A percentile compares a stretch with the other conserved stretches of the same genome.
phyloP scores from a whole-genome alignment of 176 grass and related monocot genomes.

The Neostapfia colusana region DNA sequence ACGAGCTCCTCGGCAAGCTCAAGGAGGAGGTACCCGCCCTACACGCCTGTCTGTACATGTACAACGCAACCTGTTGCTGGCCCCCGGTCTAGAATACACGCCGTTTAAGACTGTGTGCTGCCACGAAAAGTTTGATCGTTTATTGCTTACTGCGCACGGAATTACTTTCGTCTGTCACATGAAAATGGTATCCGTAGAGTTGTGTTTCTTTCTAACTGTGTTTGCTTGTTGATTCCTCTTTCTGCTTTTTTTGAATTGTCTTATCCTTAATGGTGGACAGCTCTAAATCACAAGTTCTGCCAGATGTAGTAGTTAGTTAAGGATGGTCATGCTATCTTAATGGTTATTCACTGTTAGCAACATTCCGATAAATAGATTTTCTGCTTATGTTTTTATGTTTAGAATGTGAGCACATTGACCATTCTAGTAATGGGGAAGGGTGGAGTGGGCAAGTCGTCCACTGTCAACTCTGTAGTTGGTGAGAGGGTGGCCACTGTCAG shows the following conservation, averaged over 20 bases:
- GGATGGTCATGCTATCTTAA: too few species aligned
- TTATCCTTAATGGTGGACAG: too few species aligned
- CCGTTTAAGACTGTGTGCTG: neutral
- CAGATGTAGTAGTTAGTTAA: too few species aligned
- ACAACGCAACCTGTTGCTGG: neutral
- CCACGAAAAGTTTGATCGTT: neutral
- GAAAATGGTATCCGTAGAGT: neutral
- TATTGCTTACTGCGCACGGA: neutral
- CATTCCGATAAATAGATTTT: neutral
- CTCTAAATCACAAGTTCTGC: too few species aligned
- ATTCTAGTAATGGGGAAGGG: slow-evolving; percentile 96
- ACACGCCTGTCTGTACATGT: neutral
- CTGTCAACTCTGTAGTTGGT: slow-evolving; percentile 83
- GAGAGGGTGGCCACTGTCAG: slow-evolving; percentile 81
- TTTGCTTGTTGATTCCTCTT: too few species aligned
- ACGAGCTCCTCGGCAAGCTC: slow-evolving; percentile 76
- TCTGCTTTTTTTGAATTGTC: too few species aligned
- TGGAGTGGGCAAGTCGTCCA: slow-evolving; percentile 95
- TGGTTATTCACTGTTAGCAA: neutral
- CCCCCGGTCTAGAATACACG: neutral
- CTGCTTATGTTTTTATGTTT: slow-evolving; percentile 26
- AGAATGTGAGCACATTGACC: slow-evolving; percentile 90
- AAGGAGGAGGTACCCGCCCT: slow-evolving; percentile 66
- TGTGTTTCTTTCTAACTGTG: neutral
- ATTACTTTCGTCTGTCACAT: neutral